Evolutionary conservation across 768 basidiomycete genomes (phyloP), one percentile per base, ranked within the genome.

Genomic region (Phaffia australis): DNA sequence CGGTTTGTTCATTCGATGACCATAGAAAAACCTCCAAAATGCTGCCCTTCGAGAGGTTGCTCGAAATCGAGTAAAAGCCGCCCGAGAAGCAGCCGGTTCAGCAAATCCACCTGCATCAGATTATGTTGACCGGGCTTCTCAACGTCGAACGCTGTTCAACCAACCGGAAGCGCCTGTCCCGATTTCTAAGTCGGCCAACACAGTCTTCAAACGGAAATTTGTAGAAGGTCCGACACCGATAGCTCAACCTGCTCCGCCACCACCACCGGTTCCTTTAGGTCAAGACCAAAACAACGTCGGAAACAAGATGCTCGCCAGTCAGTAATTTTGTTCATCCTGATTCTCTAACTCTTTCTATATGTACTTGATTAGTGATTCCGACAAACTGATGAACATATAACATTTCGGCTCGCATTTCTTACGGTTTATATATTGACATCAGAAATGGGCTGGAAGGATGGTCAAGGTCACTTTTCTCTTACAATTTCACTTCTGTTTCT

Each of bases 121-220:
- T 75, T 98, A 99, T 77, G 85, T 93, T 48, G 95, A 99, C 76
- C 86, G 95, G 29, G 95, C 95, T 1, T 87, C 86, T 0, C 93
- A 95, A 74, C 85, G 95, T 18, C 83, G 95, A 23, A 83, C 84
- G 58, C 83, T 91, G 73, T 89, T 93, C 78, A 89, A 92, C 70
- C 93, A 97, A 72, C 90, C 93, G 0, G 89, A 93, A 35, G 81
- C 83, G 1, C 94, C 92, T 9, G 70, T 84, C 0, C 83, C 84
- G 6, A 30, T 49, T 4, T 32, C 19, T 47, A 23, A 46, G 19
- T 29, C 14, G 18, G 35, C 35, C 11, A 42, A 80, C 78, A 58
- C 83, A 83, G 15, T 74, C 77, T 49, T 70, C 58, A 83, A 83
- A 74, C 79, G 80, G 65, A 79, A 78, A 72, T 78, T 56, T 47